A percentile compares a stretch with the other conserved stretches of the same genome.
phyloP scores from a whole-genome alignment of 1,284 basidiomycete species.

The Takashimella koratensis region DNA sequence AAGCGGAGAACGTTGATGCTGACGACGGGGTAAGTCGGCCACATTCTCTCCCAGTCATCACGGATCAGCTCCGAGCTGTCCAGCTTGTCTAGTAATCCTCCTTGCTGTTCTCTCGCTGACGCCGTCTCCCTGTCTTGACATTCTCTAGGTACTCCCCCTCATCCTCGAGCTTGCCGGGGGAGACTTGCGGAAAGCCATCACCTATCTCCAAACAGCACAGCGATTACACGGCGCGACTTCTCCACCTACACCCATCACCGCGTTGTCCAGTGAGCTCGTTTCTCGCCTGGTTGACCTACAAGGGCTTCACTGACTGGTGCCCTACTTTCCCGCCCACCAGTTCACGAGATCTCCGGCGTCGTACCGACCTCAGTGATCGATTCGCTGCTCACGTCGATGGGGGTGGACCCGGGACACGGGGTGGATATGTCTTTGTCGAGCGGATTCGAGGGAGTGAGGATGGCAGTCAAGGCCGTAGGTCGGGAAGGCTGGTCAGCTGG shows the following conservation, averaged over 20 bases:
- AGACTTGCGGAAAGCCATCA: slow-evolving; percentile 96
- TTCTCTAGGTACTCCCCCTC: slow-evolving; percentile 45
- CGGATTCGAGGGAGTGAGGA: slow-evolving; percentile 66
- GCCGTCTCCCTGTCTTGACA: too few species aligned
- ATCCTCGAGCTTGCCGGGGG: slow-evolving; percentile 64
- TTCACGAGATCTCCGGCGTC: slow-evolving; percentile 96
- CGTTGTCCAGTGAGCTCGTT: slow-evolving; percentile 49
- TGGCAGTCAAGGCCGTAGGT: slow-evolving; percentile 69
- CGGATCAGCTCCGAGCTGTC: too few species aligned
- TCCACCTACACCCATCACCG: slow-evolving; percentile 68
- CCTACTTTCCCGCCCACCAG: slow-evolving; percentile 48
- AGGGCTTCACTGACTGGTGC: too few species aligned
- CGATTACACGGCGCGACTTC: slow-evolving; percentile 68
- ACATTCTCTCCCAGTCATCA: too few species aligned
- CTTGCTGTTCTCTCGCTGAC: too few species aligned
- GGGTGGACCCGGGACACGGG: slow-evolving; percentile 60
- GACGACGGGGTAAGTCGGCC: slow-evolving; percentile 48
- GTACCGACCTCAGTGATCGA: slow-evolving; percentile 74
- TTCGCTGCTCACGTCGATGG: slow-evolving; percentile 67
- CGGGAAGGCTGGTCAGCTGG: slow-evolving; percentile 89
- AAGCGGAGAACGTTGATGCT: slow-evolving; percentile 53
- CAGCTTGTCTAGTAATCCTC: too few species aligned
- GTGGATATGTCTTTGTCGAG: slow-evolving; percentile 56
- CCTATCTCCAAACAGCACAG: slow-evolving; percentile 93
- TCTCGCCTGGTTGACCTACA: too few species aligned